Base-by-base conservation (phyloP, 2,329 filamentous ascomycete species). In the Aspergillus sp. region DNA sequence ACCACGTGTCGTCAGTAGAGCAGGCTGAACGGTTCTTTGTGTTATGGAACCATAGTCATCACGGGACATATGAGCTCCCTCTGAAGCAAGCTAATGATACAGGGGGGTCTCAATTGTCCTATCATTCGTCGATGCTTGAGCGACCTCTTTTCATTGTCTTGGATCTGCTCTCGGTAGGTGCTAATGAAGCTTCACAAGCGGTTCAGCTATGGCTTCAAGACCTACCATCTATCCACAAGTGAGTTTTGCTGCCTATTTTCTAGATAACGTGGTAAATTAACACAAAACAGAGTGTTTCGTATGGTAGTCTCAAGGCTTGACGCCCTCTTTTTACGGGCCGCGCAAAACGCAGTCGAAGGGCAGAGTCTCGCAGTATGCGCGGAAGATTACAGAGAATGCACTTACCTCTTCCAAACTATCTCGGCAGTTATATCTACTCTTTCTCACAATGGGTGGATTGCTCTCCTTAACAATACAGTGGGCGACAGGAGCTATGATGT, bases 101-200 rank as follows among this genome's bases (percentile, higher is more conserved):
- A 40, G 56, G 54, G 28, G 58, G 64, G 7, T 58, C 57, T 26
- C 52, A 58, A 36, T 59, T 58, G 41, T 55, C 57, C 12, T 70
- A 69, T 43, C 61, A 67, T 42, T 60, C 71, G 77, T 54, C 76
- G 66, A 83, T 95, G 71, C 74, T 97, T 36, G 84, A 84, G 4
- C 80, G 88, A 43, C 91, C 91, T 1, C 67, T 95, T 12, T 85
- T 96, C 52, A 69, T 94, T 7, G 76, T 94, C 52, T 73, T 97
- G 28, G 91, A 97, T 65, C 78, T 83, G 1, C 72, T 97, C 1
- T 69, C 79, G 12, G 83, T 90, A 48, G 82, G 88, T 49, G 76
- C 79, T 19, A 84, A 82, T 2, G 86, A 90, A 56, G 71, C 85
- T 9, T 88, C 84, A 51, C 84, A 88, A 67, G 84, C 85, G 28